Conservation (phyloP, 2,329 filamentous ascomycete genomes). For the Cercospora janseana region DNA sequence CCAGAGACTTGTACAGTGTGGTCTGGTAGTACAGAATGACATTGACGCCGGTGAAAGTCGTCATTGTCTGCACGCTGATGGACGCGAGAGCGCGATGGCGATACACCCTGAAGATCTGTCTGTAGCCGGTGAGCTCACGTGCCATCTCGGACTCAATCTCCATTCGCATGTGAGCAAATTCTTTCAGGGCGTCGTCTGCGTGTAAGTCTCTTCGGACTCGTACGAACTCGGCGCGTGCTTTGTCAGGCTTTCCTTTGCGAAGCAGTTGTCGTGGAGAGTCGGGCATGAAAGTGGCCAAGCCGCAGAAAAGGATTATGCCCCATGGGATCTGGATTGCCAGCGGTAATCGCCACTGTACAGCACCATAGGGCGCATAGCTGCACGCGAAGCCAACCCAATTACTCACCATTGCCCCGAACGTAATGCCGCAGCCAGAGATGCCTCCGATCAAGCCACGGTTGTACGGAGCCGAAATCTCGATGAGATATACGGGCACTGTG, state of each 20-base stretch:
- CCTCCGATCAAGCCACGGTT: constrained; percentile 55
- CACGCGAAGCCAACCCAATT: constrained; percentile 60
- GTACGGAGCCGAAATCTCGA: constrained; percentile 50
- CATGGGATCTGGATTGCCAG: constrained; percentile 57
- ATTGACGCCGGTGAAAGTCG: constrained; percentile 57
- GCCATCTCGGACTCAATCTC: constrained; percentile 56
- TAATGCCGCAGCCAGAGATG: constrained; percentile 51
- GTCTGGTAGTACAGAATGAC: constrained; percentile 52
- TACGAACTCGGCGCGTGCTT: constrained; percentile 50
- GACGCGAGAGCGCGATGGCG: constrained; percentile 54
- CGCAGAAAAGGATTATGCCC: constrained; percentile 56
- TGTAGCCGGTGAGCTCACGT: constrained; percentile 53
- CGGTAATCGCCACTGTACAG: constrained; percentile 56
- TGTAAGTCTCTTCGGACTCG: constrained; percentile 50
- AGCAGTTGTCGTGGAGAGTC: constrained; percentile 56
- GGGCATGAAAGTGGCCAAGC: constrained; percentile 56
- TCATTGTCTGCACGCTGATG: constrained; percentile 59
- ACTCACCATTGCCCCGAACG: constrained; percentile 56
- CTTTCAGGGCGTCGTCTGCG: constrained; percentile 47
- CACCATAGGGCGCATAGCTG: constrained; percentile 53
- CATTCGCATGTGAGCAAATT: constrained; percentile 54
- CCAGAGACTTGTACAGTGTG: constrained; percentile 55
- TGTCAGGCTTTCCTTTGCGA: constrained; percentile 49
- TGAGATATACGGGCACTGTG: constrained; percentile 57
- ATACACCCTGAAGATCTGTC: constrained; percentile 54